Evolutionary conservation across 2,329 filamentous ascomycete genomes (phyloP).

Genomic region (Cladorrhinum sp.): DNA sequence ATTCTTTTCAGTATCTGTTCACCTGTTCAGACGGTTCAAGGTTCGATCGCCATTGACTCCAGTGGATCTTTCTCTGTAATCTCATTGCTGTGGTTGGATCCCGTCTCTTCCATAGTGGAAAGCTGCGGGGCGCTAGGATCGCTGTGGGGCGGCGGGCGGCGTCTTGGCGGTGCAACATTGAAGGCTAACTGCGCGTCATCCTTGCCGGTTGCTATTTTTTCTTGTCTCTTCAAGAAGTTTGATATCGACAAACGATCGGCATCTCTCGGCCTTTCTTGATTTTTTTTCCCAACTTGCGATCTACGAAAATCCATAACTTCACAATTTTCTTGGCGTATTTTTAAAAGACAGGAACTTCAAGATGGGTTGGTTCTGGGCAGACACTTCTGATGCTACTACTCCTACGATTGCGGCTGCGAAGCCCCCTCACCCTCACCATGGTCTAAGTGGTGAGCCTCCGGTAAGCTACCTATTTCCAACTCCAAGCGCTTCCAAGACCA

Average conservation of each 20-base stretch:
- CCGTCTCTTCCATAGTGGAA: not conserved
- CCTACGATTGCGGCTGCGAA: conserved; percentile 20
- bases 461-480: conserved; percentile 32
- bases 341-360: not conserved
- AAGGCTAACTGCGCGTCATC: conserved; percentile 18
- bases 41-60: not conserved
- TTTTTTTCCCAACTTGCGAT: not conserved
- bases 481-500: not conserved
- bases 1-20: not conserved
- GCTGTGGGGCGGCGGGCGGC: not conserved
- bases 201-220: conserved; percentile 16
- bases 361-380: conserved; percentile 67
- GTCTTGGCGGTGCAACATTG: conserved; percentile 8
- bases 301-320: not conserved
- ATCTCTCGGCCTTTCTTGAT: not conserved
- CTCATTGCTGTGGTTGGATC: conserved; percentile 1
- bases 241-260: not conserved
- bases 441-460: conserved; percentile 37
- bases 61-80: not conserved
- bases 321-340: not conserved
- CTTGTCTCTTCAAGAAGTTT: conserved; percentile 5
- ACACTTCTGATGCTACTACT: conserved; percentile 36
- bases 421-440: conserved; percentile 18
- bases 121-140: conserved; percentile 1
- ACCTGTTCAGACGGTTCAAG: not conserved